Base-by-base conservation (phyloP, 352 stramenopile species). In the Globisporangium cederbergense region DNA sequence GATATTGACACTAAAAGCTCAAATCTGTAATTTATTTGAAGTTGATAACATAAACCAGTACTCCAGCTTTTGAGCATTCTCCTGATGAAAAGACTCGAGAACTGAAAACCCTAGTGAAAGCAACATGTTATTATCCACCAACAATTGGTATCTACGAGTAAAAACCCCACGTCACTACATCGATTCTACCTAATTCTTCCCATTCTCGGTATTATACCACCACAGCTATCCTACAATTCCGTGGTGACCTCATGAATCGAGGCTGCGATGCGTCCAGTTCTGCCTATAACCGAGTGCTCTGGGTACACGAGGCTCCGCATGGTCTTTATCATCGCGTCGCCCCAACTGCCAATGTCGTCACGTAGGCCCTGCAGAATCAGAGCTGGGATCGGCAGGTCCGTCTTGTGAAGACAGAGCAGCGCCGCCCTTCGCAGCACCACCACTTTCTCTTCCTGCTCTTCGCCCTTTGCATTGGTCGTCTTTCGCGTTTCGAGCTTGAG, bases 241-340 rank as follows among this genome's bases (percentile, higher is more conserved):
- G 36, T 57, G 14, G 36, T 57, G 14, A 43, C 30, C 7, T 57
- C 30, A 11, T 57, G 51, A 13, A 57, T 28, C 8, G 2, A 22
- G 1, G 30, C 16, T 28, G 51, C 1, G 4, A 28, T 22, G 3
- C 34, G 28, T 28, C 16, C 16, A 42, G 7, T 42, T 1, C 13
- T 43, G 18, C 0, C 38, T 14, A 10, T 14, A 6, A 57, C 14
- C 36, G 14, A 14, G 8, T 22, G 51, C 11, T 54, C 32, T 42
- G 57, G 25, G 18, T 63, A 54, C 43, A 63, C 4, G 11, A 55
- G 7, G 2, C 40, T 34, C 40, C 42, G 18, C 7, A 64, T 10
- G 3, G 30, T 64, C 30, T 45, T 54, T 16, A 60, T 2, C 51
- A 66, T 66, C 51, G 38, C 51, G 32, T 66, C 60, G 11, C 38